Evolutionary conservation across 352 stramenopile genomes (phyloP), one percentile per base, ranked within the genome.

Genomic region (Phytophthora palmivora): DNA sequence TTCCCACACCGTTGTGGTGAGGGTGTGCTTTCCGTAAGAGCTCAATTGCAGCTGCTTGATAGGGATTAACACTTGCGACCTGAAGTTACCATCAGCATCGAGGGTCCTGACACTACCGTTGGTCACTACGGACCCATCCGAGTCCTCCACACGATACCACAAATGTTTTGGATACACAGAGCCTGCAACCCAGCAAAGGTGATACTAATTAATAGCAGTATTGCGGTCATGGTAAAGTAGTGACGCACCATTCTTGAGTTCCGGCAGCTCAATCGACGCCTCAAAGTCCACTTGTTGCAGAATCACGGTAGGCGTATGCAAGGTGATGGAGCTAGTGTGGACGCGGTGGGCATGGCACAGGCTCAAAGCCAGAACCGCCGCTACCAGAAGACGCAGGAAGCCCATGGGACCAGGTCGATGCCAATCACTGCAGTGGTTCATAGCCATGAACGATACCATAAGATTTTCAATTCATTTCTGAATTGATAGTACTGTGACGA

Each of bases 61-160:
- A 14, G 39, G 15, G 37, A 78, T 73, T 2, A 76, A 71, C 26
- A 87, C 60, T 15, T 74, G 71, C 38, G 81, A 82, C 26, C 73
- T 68, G 58, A 76, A 90, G 57, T 92, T 94, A 24, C 85, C 83
- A 4, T 86, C 78, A 10, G 49, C 55, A 49, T 92, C 85, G 43
- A 90, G 53, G 39, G 85, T 94, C 44, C 77, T 72, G 32, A 89
- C 63, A 30, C 72, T 89, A 39, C 76, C 81, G 64, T 91, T 94
- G 24, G 56, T 67, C 44, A 94, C 48, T 19, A 84, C 24, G 33
- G 36, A 51, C 18, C 82, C 84, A 18, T 76, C 58, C 12, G 69
- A 67, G 58, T 90, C 82, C 46, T 82, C 52, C 33, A 94, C 70
- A 11, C 55, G 60, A 56, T 84, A 94, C 55, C 59, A 74, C 22